Conservation (phyloP, 169 alveolate species). For the Sarcocystis neurona region DNA sequence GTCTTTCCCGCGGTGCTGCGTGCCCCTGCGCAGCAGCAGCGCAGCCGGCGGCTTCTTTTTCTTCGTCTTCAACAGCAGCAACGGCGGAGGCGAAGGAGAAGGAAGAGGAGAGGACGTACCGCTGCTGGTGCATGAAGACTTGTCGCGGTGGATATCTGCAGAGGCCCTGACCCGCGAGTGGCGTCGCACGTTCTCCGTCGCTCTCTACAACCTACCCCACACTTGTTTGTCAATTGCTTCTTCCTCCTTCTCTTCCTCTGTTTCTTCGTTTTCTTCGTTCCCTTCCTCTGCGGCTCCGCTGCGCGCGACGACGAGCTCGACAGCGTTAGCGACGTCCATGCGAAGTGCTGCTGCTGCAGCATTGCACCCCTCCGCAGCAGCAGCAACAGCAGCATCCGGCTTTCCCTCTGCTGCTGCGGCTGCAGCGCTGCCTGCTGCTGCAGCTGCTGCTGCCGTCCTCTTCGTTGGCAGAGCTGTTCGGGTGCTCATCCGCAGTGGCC, state of each 20-base stretch:
- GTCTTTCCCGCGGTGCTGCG: neutral
- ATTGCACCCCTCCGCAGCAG: neutral
- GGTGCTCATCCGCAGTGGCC: constrained; percentile 56
- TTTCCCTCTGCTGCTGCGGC: neutral
- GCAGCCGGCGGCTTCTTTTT: neutral
- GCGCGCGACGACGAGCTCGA: no score
- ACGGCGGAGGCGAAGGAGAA: neutral
- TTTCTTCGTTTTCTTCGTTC: neutral
- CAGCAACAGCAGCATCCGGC: neutral
- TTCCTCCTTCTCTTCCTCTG: neutral
- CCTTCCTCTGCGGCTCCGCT: neutral
- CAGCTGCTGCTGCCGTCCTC: constrained; percentile 22
- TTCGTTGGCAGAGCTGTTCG: constrained; percentile 64
- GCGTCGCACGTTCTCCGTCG: neutral
- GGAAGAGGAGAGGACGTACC: no score
- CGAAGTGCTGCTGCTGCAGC: neutral
- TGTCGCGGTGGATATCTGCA: no score
- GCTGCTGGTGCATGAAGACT: no score
- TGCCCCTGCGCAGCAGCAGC: no score
- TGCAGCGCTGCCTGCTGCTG: constrained; percentile 3
- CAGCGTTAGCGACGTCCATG: no score
- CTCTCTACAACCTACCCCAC: neutral
- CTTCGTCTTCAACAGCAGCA: constrained; percentile 3
- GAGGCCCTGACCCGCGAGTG: neutral
- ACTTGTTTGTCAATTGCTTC: neutral